A percentile compares a stretch with the other conserved stretches of the same genome.
phyloP scores from a whole-genome alignment of 371 early-diverging fungal genomes.

The Mortierella sp. region DNA sequence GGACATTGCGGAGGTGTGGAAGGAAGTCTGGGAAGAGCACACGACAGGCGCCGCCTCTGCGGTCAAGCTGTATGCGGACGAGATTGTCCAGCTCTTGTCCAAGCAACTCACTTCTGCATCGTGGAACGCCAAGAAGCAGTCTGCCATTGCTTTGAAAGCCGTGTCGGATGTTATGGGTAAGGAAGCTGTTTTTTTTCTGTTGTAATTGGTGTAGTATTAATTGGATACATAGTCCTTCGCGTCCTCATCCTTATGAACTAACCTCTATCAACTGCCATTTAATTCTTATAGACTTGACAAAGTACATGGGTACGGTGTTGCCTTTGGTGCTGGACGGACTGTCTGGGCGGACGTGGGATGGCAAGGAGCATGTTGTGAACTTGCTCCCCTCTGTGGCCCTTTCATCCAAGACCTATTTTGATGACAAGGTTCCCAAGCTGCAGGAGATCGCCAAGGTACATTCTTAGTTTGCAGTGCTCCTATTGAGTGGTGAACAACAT shows the following conservation, averaged over 20 bases:
- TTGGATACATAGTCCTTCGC: too few relatives aligned
- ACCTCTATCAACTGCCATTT: background rate
- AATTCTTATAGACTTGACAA: constrained; percentile 22
- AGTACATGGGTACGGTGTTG: constrained; percentile 66
- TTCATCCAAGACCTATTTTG: constrained; percentile 67
- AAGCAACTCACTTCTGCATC: constrained; percentile 73
- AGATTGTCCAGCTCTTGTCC: constrained; percentile 71
- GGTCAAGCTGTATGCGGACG: constrained; percentile 69
- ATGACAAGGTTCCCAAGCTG: constrained; percentile 50
- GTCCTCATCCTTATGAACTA: background rate
- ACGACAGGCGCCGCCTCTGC: constrained; percentile 78
- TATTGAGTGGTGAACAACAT: background rate
- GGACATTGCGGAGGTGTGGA: constrained; percentile 74
- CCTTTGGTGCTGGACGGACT: constrained; percentile 76
- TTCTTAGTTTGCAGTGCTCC: background rate
- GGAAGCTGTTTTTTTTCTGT: background rate
- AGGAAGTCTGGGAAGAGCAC: constrained; percentile 87
- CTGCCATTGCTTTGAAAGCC: constrained; percentile 78
- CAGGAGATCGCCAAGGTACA: constrained; percentile 65
- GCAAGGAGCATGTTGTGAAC: constrained; percentile 87
- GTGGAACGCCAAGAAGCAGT: constrained; percentile 86
- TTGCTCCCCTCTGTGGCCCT: constrained; percentile 75
- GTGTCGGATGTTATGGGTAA: constrained; percentile 63
- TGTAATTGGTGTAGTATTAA: too few relatives aligned
- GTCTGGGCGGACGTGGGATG: constrained; percentile 88